A percentile compares a stretch with the other conserved stretches of the same genome.
These are phyloP conservation scores for Hymenoscyphus repandus DNA, from an alignment of 2,329 filamentous ascomycete species.

Conservation along the genomic window DNA sequence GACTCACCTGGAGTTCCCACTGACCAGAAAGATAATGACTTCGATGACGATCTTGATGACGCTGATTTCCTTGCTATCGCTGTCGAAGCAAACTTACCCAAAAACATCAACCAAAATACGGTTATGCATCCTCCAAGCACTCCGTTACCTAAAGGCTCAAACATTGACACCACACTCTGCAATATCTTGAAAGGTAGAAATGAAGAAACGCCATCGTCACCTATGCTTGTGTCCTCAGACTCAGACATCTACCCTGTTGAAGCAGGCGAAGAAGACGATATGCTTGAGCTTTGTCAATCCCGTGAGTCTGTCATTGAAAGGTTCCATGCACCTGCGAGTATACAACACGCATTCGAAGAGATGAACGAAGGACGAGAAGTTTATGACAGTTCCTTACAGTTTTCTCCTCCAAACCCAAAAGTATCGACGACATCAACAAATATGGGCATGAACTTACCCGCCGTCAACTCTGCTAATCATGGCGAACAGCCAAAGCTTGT, in stretches of 20 bases:
- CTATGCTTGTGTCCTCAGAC: neutral
- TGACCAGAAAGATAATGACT: conserved; percentile 16
- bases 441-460: neutral
- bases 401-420: conserved; percentile 19
- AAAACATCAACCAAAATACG: neutral
- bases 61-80: conserved; percentile 21
- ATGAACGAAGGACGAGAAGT: conserved; percentile 16
- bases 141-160: neutral
- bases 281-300: conserved; percentile 20
- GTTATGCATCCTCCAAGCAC: too few species aligned
- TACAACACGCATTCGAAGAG: conserved; percentile 12
- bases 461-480: conserved; percentile 9
- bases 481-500: conserved; percentile 1
- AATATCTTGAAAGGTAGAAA: too few species aligned
- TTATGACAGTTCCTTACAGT: conserved; percentile 27
- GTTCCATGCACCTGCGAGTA: conserved; percentile 17
- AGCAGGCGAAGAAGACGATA: conserved; percentile 20
- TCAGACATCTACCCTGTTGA: conserved; percentile 1
- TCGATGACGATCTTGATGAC: conserved; percentile 24
- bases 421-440: conserved; percentile 1
- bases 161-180: neutral
- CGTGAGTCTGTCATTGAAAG: conserved; percentile 13
- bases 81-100: conserved; percentile 5
- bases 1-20: too few species aligned
- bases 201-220: neutral